Percentiles rank a stretch among this genome's conserved stretches.
Conservation (phyloP, 805 yeast genomes). For the Candida sanyiensis region DNA sequence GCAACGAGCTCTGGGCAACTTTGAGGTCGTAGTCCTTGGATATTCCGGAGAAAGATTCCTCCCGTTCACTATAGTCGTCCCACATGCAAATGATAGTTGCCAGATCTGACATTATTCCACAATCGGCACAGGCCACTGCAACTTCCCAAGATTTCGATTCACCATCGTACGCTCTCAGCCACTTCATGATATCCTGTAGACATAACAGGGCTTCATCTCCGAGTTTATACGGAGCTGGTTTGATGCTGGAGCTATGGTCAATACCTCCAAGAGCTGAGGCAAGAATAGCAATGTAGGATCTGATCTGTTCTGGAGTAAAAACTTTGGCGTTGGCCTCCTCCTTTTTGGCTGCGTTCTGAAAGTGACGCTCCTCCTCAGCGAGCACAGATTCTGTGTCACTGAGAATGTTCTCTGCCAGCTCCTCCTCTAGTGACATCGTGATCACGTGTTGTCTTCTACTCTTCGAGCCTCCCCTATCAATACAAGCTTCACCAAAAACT, state of each 20-base stretch:
- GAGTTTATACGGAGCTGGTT: constrained; percentile 57
- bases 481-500: too few species aligned
- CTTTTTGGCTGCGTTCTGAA: background rate
- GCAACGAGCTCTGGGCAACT: constrained; percentile 67
- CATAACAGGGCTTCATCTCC: constrained; percentile 79
- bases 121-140: constrained; percentile 81
- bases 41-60: constrained; percentile 24
- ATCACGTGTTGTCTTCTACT: background rate
- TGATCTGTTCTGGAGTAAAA: constrained; percentile 21
- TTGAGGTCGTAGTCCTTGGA: constrained; percentile 42
- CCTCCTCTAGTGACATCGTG: constrained; percentile 12
- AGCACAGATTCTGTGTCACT: constrained; percentile 6
- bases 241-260: constrained; percentile 50
- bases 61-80: constrained; percentile 40
- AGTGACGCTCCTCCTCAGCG: background rate
- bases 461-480: background rate
- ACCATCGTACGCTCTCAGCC: constrained; percentile 85
- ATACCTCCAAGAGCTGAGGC: constrained; percentile 91
- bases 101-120: constrained; percentile 73
- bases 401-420: constrained; percentile 8
- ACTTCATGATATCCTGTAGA: constrained; percentile 77
- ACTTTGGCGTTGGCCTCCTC: background rate
- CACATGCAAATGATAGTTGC: constrained; percentile 69
- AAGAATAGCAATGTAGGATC: constrained; percentile 72
- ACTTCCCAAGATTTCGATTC: constrained; percentile 66